Conservation (phyloP, 345 rosid species). For the Viola odorata region DNA sequence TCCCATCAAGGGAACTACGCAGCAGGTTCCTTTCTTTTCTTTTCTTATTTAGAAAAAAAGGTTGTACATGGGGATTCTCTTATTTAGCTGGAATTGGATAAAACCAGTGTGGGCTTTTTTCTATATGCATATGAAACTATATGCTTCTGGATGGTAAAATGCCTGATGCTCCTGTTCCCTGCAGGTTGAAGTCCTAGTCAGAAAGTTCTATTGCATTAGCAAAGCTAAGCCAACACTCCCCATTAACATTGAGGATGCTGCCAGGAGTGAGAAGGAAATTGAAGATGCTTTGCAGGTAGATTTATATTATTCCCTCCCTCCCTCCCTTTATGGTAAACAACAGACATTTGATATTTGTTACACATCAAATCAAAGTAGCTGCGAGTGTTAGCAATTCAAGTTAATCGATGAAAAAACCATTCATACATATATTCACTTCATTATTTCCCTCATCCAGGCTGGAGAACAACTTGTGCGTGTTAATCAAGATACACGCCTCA, state of each 20-base stretch:
- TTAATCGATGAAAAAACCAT: no score
- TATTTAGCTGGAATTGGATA: not conserved
- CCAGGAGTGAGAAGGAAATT: conserved; percentile 72
- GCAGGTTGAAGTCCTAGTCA: conserved; percentile 67
- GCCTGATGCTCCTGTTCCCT: not conserved
- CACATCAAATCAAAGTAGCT: no score
- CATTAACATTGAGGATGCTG: conserved; percentile 73
- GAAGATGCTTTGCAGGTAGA: conserved; percentile 55
- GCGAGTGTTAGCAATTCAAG: not conserved
- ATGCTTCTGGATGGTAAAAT: not conserved
- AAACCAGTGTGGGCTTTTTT: no score
- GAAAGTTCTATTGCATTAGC: conserved; percentile 53
- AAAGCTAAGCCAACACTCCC: conserved; percentile 55
- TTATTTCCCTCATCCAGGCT: conserved; percentile 32
- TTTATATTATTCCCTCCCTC: no score
- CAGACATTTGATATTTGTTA: no score
- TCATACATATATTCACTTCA: no score
- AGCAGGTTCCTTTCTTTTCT: no score
- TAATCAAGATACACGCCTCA: conserved; percentile 79
- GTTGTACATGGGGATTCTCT: not conserved
- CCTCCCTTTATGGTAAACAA: no score
- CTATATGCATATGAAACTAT: no score
- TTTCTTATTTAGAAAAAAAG: no score
- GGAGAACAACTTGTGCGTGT: conserved; percentile 62
- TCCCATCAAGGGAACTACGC: conserved; percentile 36